Evolutionary conservation across 768 basidiomycete species (phyloP).

Genomic region (Serendipita vermifera): DNA sequence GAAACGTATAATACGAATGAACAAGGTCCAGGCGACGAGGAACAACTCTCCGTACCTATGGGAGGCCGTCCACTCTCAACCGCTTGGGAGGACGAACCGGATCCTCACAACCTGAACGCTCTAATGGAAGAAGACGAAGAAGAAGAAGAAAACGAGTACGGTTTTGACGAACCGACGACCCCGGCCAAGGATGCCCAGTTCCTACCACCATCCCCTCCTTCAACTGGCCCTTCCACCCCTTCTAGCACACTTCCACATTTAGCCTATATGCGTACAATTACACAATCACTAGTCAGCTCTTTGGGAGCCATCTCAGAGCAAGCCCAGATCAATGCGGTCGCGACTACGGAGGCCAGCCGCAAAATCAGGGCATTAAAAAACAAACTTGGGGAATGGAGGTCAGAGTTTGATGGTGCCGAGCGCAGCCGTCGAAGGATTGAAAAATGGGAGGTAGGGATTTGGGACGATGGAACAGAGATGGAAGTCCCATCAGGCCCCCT

Average conservation of each 20-base stretch:
- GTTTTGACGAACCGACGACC: constrained; percentile 30
- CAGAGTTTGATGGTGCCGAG: constrained; percentile 78
- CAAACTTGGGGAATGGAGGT: constrained; percentile 63
- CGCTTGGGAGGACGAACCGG: constrained; percentile 50
- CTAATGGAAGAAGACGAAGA: constrained; percentile 25
- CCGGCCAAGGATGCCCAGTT: constrained; percentile 38
- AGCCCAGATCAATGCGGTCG: constrained; percentile 76
- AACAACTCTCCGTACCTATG: constrained; percentile 25
- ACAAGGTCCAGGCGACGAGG: constrained; percentile 21
- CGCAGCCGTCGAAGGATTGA: constrained; percentile 63
- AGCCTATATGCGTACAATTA: constrained; percentile 56
- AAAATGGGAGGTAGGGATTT: constrained; percentile 59
- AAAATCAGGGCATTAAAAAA: constrained; percentile 80
- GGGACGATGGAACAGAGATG: constrained; percentile 29
- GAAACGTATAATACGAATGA: constrained; percentile 21
- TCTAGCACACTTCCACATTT: constrained; percentile 52
- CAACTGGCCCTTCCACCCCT: constrained; percentile 42
- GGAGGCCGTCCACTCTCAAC: constrained; percentile 24
- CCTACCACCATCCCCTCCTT: constrained; percentile 29
- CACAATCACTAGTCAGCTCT: constrained; percentile 59
- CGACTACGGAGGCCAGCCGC: constrained; percentile 71
- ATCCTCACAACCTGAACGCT: constrained; percentile 31
- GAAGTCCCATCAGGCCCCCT: constrained; percentile 22
- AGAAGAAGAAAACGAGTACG: constrained; percentile 34
- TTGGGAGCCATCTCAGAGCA: constrained; percentile 73